phyloP scores from a whole-genome alignment of 192 early-diverging fungal species.

The Spizellomyces punctatus region DNA sequence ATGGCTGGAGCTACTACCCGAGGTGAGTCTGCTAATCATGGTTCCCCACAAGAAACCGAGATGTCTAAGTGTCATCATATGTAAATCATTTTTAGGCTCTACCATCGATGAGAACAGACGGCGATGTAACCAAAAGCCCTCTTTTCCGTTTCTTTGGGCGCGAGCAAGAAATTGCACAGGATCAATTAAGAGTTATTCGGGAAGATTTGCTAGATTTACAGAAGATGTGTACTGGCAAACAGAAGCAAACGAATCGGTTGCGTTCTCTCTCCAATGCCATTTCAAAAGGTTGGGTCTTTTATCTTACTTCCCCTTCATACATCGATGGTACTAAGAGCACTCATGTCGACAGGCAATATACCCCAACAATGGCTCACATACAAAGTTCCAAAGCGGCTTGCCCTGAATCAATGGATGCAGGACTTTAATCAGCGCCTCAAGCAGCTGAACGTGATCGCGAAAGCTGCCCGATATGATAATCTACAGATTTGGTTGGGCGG shows the following conservation, averaged over 20 bases:
- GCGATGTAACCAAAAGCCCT: slow-evolving; percentile 47
- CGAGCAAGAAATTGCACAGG: slow-evolving; percentile 66
- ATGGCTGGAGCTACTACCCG: slow-evolving; percentile 64
- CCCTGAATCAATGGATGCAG: slow-evolving; percentile 70
- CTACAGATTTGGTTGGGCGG: slow-evolving; percentile 80
- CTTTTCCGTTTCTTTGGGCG: slow-evolving; percentile 84
- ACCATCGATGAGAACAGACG: no score
- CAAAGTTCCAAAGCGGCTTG: slow-evolving; percentile 59
- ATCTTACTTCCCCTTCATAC: slow-evolving; percentile 6
- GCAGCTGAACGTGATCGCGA: slow-evolving; percentile 58
- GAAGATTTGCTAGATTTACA: slow-evolving; percentile 68
- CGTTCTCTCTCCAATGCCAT: slow-evolving; percentile 71
- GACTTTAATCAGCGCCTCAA: slow-evolving; percentile 73
- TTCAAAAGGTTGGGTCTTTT: slow-evolving; percentile 39
- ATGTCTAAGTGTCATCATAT: no score
- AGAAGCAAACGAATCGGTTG: slow-evolving; percentile 86
- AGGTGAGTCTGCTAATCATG: no score
- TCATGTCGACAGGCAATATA: slow-evolving; percentile 49
- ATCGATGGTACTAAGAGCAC: neutral
- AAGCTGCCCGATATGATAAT: slow-evolving; percentile 12
- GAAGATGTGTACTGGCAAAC: slow-evolving; percentile 71
- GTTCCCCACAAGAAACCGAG: no score
- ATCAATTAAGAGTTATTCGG: slow-evolving; percentile 63
- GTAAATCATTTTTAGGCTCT: no score
- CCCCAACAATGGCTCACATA: slow-evolving; percentile 73